These are phyloP conservation scores for Boletus pseudopeckii DNA, from an alignment of 768 basidiomycete species.

Conservation along the genomic window DNA sequence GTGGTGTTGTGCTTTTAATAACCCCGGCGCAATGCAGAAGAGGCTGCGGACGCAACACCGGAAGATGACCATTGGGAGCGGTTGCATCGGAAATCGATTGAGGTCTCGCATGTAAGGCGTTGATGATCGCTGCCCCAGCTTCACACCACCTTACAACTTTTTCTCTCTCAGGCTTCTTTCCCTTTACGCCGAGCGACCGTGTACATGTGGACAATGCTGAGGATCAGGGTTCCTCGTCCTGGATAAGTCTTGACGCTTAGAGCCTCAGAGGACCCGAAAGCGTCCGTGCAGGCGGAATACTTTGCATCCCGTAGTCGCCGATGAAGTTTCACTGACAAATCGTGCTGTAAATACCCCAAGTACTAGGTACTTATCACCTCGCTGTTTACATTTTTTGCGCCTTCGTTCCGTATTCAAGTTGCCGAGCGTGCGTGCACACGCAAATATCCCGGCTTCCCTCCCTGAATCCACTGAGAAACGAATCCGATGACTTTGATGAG, in stretches of 20 bases:
- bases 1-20: constrained; percentile 12
- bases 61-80: neutral
- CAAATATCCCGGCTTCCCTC: too few relatives aligned
- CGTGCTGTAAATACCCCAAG: neutral
- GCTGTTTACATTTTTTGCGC: neutral
- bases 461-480: too few relatives aligned
- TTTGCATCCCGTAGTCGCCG: too few relatives aligned
- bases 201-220: constrained; percentile 18
- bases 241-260: neutral
- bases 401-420: neutral
- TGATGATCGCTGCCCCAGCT: neutral
- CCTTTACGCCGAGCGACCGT: neutral
- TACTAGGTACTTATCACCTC: neutral
- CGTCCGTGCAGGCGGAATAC: neutral
- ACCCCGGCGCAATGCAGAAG: constrained; percentile 10
- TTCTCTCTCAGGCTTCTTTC: neutral
- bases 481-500: neutral
- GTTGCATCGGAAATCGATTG: constrained; percentile 7
- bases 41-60: constrained; percentile 3
- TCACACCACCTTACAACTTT: neutral
- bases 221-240: constrained; percentile 12
- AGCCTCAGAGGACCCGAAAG: neutral
- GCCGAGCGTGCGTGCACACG: neutral
- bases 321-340: too few relatives aligned
- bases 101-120: constrained; percentile 7